Base-by-base conservation (phyloP, 139 green algal genomes). In the Zygnema circumcarinatum region DNA sequence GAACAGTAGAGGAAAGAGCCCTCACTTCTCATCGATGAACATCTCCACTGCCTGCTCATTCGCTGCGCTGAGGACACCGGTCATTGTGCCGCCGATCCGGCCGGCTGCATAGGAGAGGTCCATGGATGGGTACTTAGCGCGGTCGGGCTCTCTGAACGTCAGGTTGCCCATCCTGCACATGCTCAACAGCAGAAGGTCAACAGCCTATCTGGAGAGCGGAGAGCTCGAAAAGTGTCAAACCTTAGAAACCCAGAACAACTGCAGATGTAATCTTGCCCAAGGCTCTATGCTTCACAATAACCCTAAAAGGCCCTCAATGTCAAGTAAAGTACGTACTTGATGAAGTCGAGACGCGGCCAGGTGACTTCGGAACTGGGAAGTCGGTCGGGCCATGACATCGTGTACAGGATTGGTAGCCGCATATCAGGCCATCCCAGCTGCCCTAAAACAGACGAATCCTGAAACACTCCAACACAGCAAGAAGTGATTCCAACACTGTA, bases 391-490 rank as follows among this genome's bases (percentile, higher is more conserved):
- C 96, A 99, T 1, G 94, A 96, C 94, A 99, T 96, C 42, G 97
- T 99, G 94, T 98, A 98, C 80, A 99, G 96, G 89, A 99, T 99
- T 68, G 97, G 97, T 81, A 99, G 94, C 1, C 95, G 93, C 97
- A 99, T 99, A 94, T 98, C 96, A 2, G 97, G 97, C 97, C 97
- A 99, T 62, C 97, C 97, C 38, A 98, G 93, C 93, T 98, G 96
- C n/a, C 95, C 97, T 38, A 99, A 91, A 33, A 99, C 95, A 2
- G 93, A 97, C 0, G 93, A 97, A 92, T 99, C 97, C 33, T 91
- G 87, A 16, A 42, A 78, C 7, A 78, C 7, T 42, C 3, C 36
- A 42, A 72, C 29, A 72, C 56, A 72, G n/a, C n/a, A n/a, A n/a
- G n/a, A n/a, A n/a, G n/a, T n/a, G n/a, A n/a, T n/a, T n/a, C n/a